A percentile compares a stretch with the other conserved stretches of the same genome.
Conservation (phyloP, 495 filamentous ascomycete genomes). For the Xylaria bambusicola region DNA sequence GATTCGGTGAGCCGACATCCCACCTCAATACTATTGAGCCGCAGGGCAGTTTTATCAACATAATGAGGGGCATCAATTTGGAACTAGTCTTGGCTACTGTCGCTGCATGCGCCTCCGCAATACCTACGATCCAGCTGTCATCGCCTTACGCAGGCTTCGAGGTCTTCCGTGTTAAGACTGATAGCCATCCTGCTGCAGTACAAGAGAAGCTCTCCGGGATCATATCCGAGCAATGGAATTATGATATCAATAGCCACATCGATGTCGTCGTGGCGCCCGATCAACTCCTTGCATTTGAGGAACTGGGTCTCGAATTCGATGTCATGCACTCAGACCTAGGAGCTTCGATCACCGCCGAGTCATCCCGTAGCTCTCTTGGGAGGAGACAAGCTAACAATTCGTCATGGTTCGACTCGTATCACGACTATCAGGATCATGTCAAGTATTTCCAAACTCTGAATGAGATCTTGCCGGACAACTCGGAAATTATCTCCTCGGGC, state of each 20-base stretch:
- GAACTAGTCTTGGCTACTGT: not conserved
- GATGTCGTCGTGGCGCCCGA: slow-evolving; percentile 43
- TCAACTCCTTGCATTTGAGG: slow-evolving; percentile 36
- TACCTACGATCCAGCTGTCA: not conserved
- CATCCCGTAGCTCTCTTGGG: not conserved
- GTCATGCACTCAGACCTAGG: slow-evolving; percentile 50
- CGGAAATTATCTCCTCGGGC: slow-evolving; percentile 48
- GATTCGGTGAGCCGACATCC: not conserved
- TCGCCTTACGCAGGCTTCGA: slow-evolving; percentile 43
- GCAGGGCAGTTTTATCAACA: not conserved
- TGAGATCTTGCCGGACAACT: slow-evolving; percentile 41
- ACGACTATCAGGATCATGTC: slow-evolving; percentile 48
- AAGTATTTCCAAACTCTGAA: slow-evolving; percentile 45
- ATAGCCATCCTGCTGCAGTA: slow-evolving; percentile 23
- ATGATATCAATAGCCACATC: slow-evolving; percentile 30
- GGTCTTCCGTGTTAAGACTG: slow-evolving; percentile 38
- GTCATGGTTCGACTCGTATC: slow-evolving; percentile 51
- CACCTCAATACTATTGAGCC: not conserved
- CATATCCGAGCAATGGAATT: slow-evolving; percentile 31
- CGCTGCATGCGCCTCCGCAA: slow-evolving; percentile 1
- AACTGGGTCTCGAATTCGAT: slow-evolving; percentile 33
- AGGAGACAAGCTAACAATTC: slow-evolving; percentile 23
- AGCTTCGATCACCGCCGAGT: slow-evolving; percentile 42
- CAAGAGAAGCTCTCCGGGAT: slow-evolving; percentile 33
- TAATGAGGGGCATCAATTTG: not conserved